Percentiles rank a stretch among this genome's conserved stretches.
These are phyloP conservation scores for Vaccinium vitisidaea DNA, from an alignment of 148 eudicot genomes.

Conservation along the genomic window DNA sequence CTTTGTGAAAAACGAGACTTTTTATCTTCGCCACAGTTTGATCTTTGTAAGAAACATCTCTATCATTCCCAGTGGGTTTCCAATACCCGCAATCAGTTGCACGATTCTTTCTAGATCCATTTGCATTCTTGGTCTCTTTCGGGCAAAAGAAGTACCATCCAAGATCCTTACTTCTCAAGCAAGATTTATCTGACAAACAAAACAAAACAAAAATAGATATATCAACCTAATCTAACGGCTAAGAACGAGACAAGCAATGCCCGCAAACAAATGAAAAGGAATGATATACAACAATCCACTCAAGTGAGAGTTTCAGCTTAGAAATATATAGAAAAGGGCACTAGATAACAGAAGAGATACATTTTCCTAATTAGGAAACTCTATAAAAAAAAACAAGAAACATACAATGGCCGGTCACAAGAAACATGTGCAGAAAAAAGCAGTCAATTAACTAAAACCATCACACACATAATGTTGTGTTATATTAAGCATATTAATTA, in stretches of 20 bases:
- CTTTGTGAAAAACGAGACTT: slow-evolving; percentile 68
- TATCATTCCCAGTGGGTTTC: slow-evolving; percentile 84
- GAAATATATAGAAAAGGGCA: not conserved
- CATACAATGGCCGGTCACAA: too few relatives aligned
- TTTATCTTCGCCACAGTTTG: slow-evolving; percentile 61
- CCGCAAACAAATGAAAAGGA: not conserved
- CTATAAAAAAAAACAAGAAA: not conserved
- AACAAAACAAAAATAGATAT: not conserved
- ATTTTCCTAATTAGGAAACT: not conserved
- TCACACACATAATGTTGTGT: too few relatives aligned
- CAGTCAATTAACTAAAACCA: too few relatives aligned
- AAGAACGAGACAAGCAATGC: not conserved
- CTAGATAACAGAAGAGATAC: not conserved
- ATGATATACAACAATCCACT: not conserved
- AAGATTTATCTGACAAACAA: slow-evolving; percentile 36
- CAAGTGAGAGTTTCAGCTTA: not conserved
- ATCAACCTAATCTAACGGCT: not conserved
- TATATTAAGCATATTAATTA: too few relatives aligned
- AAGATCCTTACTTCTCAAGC: slow-evolving; percentile 46
- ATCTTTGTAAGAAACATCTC: slow-evolving; percentile 31
- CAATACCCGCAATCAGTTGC: slow-evolving; percentile 63
- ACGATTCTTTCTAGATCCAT: slow-evolving; percentile 54
- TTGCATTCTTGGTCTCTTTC: slow-evolving; percentile 46
- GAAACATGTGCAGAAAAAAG: too few relatives aligned
- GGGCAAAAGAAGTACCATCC: slow-evolving; percentile 90